These are phyloP conservation scores for Ceriops zippeliana DNA, from an alignment of 345 rosid species.

Conservation along the genomic window DNA sequence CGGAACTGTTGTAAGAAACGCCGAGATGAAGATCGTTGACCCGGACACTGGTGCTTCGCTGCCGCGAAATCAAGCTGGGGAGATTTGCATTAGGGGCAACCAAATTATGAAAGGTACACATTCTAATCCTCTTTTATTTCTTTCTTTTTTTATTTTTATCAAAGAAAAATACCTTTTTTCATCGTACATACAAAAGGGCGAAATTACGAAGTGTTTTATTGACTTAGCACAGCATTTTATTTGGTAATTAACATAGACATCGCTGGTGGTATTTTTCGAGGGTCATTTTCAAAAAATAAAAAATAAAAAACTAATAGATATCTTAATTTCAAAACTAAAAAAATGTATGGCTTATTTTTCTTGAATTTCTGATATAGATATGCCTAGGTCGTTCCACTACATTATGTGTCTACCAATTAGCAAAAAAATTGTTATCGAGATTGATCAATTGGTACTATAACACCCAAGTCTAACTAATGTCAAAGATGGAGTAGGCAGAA, in stretches of 20 bases:
- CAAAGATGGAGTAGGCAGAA: too few species aligned
- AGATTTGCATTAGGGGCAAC: conserved; percentile 71
- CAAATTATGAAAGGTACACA: conserved; percentile 84
- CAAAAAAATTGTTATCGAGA: not conserved
- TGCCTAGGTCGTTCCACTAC: not conserved
- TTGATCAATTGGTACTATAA: not conserved
- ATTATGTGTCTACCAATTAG: not conserved
- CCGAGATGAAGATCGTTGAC: conserved; percentile 85
- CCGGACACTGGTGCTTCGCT: conserved; percentile 56
- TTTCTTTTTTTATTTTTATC: not conserved
- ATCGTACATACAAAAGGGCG: too few species aligned
- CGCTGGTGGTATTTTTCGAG: not conserved
- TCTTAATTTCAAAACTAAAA: too few species aligned
- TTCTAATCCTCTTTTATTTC: too few species aligned
- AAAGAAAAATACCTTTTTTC: too few species aligned
- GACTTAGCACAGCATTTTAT: too few species aligned
- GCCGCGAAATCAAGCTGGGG: conserved; percentile 64
- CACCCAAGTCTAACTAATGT: too few species aligned
- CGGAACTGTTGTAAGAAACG: conserved; percentile 82
- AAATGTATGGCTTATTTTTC: too few species aligned
- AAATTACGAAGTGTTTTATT: too few species aligned
- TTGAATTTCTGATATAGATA: too few species aligned
- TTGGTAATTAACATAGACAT: too few species aligned
- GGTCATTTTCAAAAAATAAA: not conserved
- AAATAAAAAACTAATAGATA: too few species aligned